Base-by-base conservation (phyloP, 2,329 filamentous ascomycete genomes). In the Fusarium fujikuroi region DNA sequence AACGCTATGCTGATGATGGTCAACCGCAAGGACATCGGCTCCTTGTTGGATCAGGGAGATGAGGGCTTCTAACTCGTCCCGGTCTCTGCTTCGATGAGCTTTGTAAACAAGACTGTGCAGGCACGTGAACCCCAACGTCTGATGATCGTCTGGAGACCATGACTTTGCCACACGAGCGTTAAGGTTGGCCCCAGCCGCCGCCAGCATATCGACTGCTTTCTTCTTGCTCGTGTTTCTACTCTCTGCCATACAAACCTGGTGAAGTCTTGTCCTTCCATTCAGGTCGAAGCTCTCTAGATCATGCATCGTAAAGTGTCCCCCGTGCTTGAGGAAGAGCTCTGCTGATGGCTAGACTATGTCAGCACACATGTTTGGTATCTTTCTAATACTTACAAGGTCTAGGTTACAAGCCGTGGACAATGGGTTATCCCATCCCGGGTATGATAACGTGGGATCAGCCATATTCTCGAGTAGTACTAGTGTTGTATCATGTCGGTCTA, bases 381-480 rank as follows among this genome's bases (percentile, higher is more conserved):
- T 2, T 5, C 2, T 3, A 7, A 7, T 9, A n/a, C 64, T 49
- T 21, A 66, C 61, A 34, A 67, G 56, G n/a, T 67, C 64, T 16
- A 52, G 42, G 14, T 58, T 67, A 25, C 61, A 67, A 10, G 61
- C 64, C 2, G 46, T 59, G 1, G 53, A 67, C 3, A 67, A 19
- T 4, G 53, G 61, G 23, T 67, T 66, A 7, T 67, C 61, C 61
- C 61, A 67, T 11, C 64, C 61, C 2, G 61, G 61, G 12, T 66
- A 66, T 2, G 61, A 66, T 1, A 67, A 18, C 0, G 61, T 67
- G 6, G 63, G 68, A 11, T 72, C 68, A 11, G 69, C 69, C 63
- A 71, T 71, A 3, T 59, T 71, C 28, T 72, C 49, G 0, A 71
- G 19, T 1, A 72, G n/a, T 11, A 71, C n/a, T 9, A 64, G 18